These are phyloP conservation scores for Boletus rufocinnamomeus DNA, from an alignment of 768 basidiomycete genomes.

Conservation along the genomic window DNA sequence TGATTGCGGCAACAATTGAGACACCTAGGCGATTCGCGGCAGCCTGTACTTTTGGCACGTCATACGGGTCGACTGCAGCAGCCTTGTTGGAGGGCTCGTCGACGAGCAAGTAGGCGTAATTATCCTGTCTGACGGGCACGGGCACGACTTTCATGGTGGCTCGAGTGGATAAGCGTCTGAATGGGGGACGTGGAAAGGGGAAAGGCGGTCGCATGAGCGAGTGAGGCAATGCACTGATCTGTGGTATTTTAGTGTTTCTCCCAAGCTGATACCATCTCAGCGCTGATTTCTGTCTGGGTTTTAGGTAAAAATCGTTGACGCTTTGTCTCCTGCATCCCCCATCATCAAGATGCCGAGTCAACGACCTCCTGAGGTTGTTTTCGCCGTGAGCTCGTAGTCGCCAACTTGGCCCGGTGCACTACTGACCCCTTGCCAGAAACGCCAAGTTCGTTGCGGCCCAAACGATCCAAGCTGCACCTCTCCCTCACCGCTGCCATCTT, in stretches of 20 bases:
- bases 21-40: conserved; percentile 66
- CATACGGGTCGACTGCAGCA: conserved; percentile 80
- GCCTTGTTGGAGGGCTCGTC: conserved; percentile 68
- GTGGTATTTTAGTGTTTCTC: conserved; percentile 7
- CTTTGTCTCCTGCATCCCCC: neutral
- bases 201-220: conserved; percentile 12
- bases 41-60: conserved; percentile 65
- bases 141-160: conserved; percentile 70
- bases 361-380: too few species aligned
- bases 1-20: conserved; percentile 70
- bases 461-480: neutral
- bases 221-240: conserved; percentile 25
- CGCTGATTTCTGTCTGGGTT: conserved; percentile 2
- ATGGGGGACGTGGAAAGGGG: conserved; percentile 17
- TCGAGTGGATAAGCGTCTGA: neutral
- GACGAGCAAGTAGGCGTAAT: conserved; percentile 83
- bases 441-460: neutral
- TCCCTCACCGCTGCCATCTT: neutral
- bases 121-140: conserved; percentile 78
- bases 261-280: conserved; percentile 1
- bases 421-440: conserved; percentile 14
- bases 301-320: conserved; percentile 1
- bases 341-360: conserved; percentile 7
- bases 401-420: neutral
- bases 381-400: conserved; percentile 5